phyloP scores from a whole-genome alignment of 768 basidiomycete genomes.

The Leccinellum rugosiceps region DNA sequence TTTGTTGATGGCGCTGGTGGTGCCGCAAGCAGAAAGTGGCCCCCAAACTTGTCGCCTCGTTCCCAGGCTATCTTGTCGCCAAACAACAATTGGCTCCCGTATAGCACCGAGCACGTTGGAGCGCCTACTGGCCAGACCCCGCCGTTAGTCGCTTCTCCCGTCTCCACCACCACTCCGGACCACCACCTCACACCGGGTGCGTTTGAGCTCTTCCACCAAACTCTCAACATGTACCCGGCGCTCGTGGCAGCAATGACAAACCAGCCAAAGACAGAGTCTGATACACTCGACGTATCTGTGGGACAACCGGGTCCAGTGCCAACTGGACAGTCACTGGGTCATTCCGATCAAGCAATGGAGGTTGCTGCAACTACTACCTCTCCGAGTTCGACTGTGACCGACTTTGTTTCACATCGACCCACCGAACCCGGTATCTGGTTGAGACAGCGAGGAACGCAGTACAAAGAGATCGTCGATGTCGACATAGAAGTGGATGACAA shows the following conservation, averaged over 20 bases:
- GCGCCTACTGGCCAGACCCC: background rate
- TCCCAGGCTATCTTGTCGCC: background rate
- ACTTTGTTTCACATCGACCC: constrained; percentile 15
- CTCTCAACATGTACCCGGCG: constrained; percentile 5
- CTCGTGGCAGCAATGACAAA: background rate
- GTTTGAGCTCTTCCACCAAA: constrained; percentile 3
- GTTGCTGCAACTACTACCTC: background rate
- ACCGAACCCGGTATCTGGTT: constrained; percentile 28
- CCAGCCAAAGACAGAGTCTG: background rate
- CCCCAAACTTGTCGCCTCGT: background rate
- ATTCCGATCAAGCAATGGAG: background rate
- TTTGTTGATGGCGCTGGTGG: constrained; percentile 16
- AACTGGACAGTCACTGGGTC: background rate
- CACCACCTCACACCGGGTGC: background rate
- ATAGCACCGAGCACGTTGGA: background rate
- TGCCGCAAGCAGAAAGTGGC: background rate
- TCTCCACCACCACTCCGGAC: background rate
- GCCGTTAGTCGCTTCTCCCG: constrained; percentile 5
- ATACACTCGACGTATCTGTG: background rate
- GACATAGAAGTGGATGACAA: constrained; percentile 18
- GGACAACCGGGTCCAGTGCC: background rate
- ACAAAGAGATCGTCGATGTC: constrained; percentile 24
- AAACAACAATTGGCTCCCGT: background rate
- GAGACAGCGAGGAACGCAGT: constrained; percentile 14
- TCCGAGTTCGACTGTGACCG: background rate